These are phyloP conservation scores for Fraxinus nigra DNA, from an alignment of 305 asterid genomes.

Conservation along the genomic window DNA sequence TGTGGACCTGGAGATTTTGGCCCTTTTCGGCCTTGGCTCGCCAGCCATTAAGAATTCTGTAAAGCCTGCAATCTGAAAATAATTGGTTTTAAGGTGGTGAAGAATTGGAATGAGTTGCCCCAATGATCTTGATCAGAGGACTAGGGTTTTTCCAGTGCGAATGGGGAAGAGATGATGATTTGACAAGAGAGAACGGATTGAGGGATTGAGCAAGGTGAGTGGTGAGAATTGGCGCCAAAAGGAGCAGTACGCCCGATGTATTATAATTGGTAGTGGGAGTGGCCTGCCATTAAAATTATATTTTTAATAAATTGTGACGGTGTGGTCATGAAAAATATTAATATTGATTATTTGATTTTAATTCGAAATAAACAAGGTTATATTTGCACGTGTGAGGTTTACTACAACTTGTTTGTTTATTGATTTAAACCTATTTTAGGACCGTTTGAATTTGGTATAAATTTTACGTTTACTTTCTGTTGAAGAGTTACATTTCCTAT, in stretches of 20 bases:
- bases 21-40: conserved; percentile 37
- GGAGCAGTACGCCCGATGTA: neutral
- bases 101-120: neutral
- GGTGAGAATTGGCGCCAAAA: conserved; percentile 36
- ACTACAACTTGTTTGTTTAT: no score
- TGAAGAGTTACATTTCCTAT: no score
- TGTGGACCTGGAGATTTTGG: conserved; percentile 37
- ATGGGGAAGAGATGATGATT: neutral
- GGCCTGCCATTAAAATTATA: no score
- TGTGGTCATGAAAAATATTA: no score
- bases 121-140: neutral
- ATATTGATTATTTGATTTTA: no score
- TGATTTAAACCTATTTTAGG: no score
- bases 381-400: no score
- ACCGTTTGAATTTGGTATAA: no score
- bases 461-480: no score
- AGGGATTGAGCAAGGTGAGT: neutral
- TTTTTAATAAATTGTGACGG: no score
- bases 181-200: neutral
- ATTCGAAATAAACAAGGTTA: no score
- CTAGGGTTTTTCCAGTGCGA: conserved; percentile 31
- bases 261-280: no score
- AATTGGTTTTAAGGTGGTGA: neutral
- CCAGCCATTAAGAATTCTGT: conserved; percentile 27
- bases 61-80: conserved; percentile 3